These are phyloP conservation scores for Takakia lepidozioides DNA, from an alignment of 225 moss, liverwort and hornwort genomes.

Conservation along the genomic window DNA sequence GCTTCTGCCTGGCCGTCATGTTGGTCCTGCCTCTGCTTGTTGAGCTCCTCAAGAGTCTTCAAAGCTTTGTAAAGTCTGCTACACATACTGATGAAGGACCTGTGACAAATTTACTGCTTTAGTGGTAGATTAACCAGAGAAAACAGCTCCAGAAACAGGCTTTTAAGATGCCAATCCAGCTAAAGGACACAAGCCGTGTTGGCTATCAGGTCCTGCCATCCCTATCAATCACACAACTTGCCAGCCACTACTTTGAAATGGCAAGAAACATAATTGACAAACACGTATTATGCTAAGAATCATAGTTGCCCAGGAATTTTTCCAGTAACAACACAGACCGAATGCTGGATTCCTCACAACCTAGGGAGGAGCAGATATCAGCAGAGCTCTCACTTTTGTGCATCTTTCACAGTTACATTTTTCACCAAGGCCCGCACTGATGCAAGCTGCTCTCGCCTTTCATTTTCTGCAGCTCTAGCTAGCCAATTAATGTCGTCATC, in stretches of 20 bases:
- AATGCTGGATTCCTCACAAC: too few relatives aligned
- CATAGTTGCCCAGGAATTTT: too few relatives aligned
- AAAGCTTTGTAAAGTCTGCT: constrained; percentile 69
- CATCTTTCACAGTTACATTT: constrained; percentile 96
- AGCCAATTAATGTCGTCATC: constrained; percentile 54
- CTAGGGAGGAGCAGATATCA: too few relatives aligned
- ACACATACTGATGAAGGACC: constrained; percentile 92
- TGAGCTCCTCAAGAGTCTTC: constrained; percentile 62
- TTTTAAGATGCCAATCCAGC: too few relatives aligned
- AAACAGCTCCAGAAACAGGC: background rate
- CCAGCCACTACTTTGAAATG: too few relatives aligned
- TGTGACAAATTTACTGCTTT: too few relatives aligned
- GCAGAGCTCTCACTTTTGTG: constrained; percentile 71
- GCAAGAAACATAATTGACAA: too few relatives aligned
- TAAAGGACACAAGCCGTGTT: too few relatives aligned
- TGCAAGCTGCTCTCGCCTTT: constrained; percentile 56
- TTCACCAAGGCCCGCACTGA: constrained; percentile 74
- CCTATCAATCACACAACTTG: too few relatives aligned
- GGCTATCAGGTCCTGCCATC: too few relatives aligned
- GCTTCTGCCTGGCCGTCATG: constrained; percentile 41
- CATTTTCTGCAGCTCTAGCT: constrained; percentile 42
- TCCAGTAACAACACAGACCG: too few relatives aligned
- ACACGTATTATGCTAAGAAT: too few relatives aligned
- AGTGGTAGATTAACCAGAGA: background rate
- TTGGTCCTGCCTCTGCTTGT: constrained; percentile 29